Base-by-base conservation (phyloP, 2,329 filamentous ascomycete genomes). In the Alternaria hordeiaustralica region DNA sequence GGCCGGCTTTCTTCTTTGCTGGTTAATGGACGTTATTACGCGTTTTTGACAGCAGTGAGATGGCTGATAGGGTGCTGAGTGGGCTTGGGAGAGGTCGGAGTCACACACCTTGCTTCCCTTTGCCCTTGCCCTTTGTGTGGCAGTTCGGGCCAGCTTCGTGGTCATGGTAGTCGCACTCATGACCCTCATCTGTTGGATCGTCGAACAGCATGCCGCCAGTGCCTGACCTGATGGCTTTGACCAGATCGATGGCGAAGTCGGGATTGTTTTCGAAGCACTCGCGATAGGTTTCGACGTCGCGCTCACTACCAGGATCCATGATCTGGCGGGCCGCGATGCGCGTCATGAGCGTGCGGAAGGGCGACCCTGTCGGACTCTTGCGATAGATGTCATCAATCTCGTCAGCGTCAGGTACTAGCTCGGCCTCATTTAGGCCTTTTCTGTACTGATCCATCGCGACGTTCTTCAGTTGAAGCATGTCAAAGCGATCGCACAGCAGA, bases 291-390 rank as follows among this genome's bases (percentile, higher is more conserved):
- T 83, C 80, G 4, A 84, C 82, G 70, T 86, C 81, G 60, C 82
- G 81, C 45, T 85, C 80, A 58, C 78, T 82, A 28, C 82, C 84
- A 0, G 85, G 85, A 66, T 87, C 85, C 85, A 87, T 87, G 64
- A 87, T 85, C 75, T 87, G 85, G 25, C 85, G 78, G 5, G 85
- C 85, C n/a, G 85, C 85, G 51, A 87, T 87, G 64, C 81, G 79
- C 58, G 83, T 82, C 81, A 87, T 84, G 20, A 87, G 77, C 28
- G 73, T 78, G 36, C 84, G 79, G 70, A 87, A 87, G 1, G 84
- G 83, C 57, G 83, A 85, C 5, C 73, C 77, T 3, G 67, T 55
- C 4, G 82, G 80, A 30, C 82, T 84, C 54, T 78, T 77, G 55
- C 83, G 81, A 72, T 87, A 87, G 21, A 87, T 85, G 8, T 84